Percentiles rank a stretch among this genome's conserved stretches.
Evolutionary conservation across 441 rosid species (phyloP).

Genomic region (Biscutella auriculata): DNA sequence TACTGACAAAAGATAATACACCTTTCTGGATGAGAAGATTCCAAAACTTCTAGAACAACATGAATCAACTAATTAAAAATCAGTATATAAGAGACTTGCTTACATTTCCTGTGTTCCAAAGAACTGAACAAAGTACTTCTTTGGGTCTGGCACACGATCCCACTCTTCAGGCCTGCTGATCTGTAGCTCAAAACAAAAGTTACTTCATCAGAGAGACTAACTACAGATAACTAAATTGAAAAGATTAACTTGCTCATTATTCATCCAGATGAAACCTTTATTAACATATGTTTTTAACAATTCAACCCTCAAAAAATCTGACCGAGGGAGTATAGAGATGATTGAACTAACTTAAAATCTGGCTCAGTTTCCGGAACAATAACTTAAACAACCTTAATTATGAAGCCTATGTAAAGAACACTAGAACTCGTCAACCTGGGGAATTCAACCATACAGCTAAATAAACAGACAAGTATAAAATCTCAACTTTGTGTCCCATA

Average conservation of each 20-base stretch:
- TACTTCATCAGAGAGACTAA: no score
- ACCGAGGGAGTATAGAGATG: neutral
- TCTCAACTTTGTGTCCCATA: neutral
- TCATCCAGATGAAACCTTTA: neutral
- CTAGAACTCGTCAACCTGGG: neutral
- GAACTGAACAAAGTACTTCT: conserved; percentile 82
- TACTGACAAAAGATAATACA: neutral
- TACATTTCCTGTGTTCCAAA: conserved; percentile 98
- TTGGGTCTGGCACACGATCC: conserved; percentile 64
- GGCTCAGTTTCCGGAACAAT: neutral
- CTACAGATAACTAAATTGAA: no score
- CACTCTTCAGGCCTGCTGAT: conserved; percentile 84
- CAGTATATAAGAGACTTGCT: conserved; percentile 23
- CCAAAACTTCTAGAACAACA: neutral
- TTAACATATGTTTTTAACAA: neutral
- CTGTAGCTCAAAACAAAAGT: conserved; percentile 31
- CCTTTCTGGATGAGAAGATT: conserved; percentile 1
- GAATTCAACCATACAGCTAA: neutral
- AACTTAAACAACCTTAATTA: neutral
- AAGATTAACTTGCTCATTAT: neutral
- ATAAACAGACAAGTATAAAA: neutral
- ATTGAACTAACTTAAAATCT: neutral
- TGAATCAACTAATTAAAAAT: neutral
- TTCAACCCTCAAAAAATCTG: neutral
- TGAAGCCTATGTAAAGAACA: neutral